Evolutionary conservation across 2,329 filamentous ascomycete genomes (phyloP), one percentile per base, ranked within the genome.

Genomic region (Sarocladium oryzae): DNA sequence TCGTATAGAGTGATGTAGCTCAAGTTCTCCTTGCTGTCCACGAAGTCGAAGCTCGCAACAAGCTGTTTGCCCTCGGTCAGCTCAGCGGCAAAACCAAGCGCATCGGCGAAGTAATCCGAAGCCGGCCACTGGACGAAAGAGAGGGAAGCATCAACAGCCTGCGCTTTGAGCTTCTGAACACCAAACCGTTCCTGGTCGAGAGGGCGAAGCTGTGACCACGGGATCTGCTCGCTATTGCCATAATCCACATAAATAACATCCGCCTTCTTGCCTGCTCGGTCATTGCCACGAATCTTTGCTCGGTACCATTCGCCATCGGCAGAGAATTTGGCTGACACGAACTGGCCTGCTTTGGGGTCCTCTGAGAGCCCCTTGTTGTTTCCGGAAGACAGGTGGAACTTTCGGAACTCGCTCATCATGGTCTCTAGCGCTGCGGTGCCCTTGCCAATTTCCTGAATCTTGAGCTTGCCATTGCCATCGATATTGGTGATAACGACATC

Each of bases 211-310:
- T 81, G 79, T 21, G 83, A 79, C 90, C 92, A 99, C 0, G 91
- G 81, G 52, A 95, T 77, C 63, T 84, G 86, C 70, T 99, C 93
- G 51, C 82, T 86, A 77, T 99, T 99, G 61, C 93, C 93, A 69
- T 95, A 99, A 73, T 99, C 93, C 56, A 99, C 82, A 70, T 96
- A 99, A 41, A 95, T 73, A 23, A 99, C 86, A 69, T 99, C 93
- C 21, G 90, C 86, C 60, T 88, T 83, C 78, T 93, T 89, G 62
- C 85, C 85, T 8, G 91, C 80, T 55, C 93, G 89, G 72, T 99
- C 93, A 69, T 97, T 96, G 65, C 91, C 84, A 55, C 91, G 86
- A 55, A 99, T 83, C 55, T 85, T 86, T 28, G 88, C 93, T 55
- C 93, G 88, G 74, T 99, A 99, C 92, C 92, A 99, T 59, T 93